phyloP scores from a whole-genome alignment of 2,329 filamentous ascomycete species.

The Botryotinia calthae region DNA sequence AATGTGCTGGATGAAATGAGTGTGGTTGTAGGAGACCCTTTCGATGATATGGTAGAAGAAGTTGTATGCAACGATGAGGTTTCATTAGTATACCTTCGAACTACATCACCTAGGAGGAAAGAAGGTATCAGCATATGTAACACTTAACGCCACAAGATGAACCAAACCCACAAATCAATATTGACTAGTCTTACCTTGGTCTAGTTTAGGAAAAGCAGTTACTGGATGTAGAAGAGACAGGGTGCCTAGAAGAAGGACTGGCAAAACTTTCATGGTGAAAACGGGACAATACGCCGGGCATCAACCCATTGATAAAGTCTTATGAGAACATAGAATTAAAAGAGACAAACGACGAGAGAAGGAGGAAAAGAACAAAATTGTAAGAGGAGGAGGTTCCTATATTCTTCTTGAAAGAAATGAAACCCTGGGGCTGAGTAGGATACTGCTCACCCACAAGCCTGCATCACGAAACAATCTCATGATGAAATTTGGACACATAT shows the following conservation, averaged over 20 bases:
- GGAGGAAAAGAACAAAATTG: slow-evolving; percentile 11
- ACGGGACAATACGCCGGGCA: slow-evolving; percentile 13
- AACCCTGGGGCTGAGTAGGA: slow-evolving; percentile 13
- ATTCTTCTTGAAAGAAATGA: slow-evolving; percentile 13
- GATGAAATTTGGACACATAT: background rate
- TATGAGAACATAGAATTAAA: slow-evolving; percentile 13
- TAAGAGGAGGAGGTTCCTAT: slow-evolving; percentile 18
- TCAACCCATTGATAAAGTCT: slow-evolving; percentile 8
- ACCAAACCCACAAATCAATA: slow-evolving; percentile 4
- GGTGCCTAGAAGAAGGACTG: slow-evolving; percentile 23
- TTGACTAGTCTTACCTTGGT: slow-evolving; percentile 17
- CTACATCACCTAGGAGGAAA: background rate
- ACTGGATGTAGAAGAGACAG: slow-evolving; percentile 27
- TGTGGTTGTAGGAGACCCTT: slow-evolving; percentile 17
- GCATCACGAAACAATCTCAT: slow-evolving; percentile 17
- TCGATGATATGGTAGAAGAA: slow-evolving; percentile 14
- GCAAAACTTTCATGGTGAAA: slow-evolving; percentile 29
- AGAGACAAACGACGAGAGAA: slow-evolving; percentile 15
- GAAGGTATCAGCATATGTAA: slow-evolving; percentile 18
- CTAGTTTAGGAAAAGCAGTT: slow-evolving; percentile 14
- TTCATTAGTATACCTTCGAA: slow-evolving; percentile 15
- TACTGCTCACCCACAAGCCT: slow-evolving; percentile 14
- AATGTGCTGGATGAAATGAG: slow-evolving; percentile 12
- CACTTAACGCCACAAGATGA: slow-evolving; percentile 17
- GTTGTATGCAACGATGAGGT: slow-evolving; percentile 17